These are phyloP conservation scores for Heimioporus punctisporus DNA, from an alignment of 1,284 basidiomycete genomes.

Conservation along the genomic window DNA sequence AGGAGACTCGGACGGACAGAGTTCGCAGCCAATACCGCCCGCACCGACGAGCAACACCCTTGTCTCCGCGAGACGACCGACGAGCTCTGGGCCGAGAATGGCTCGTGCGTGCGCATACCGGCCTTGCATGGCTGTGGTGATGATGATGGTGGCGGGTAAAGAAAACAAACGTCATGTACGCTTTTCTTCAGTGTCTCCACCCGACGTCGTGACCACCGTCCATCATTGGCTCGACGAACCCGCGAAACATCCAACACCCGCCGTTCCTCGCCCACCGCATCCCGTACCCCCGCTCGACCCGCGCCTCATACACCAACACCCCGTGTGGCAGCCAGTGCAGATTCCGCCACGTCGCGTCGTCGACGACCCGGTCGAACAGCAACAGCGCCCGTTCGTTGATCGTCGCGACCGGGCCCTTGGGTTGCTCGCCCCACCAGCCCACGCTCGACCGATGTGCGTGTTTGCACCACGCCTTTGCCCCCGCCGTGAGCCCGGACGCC, in stretches of 20 bases:
- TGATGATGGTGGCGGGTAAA: too few species aligned
- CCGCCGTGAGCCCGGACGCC: constrained; percentile 49
- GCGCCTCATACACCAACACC: constrained; percentile 57
- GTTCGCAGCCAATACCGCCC: constrained; percentile 97
- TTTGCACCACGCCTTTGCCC: constrained; percentile 63
- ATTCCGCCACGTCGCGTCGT: constrained; percentile 54
- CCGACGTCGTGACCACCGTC: constrained; percentile 59
- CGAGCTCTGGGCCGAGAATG: constrained; percentile 76
- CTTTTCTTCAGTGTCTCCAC: constrained; percentile 49
- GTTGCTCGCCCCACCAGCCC: constrained; percentile 58
- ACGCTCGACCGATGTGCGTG: constrained; percentile 52
- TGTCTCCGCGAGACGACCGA: constrained; percentile 58
- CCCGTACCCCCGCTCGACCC: constrained; percentile 59
- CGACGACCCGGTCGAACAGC: constrained; percentile 53
- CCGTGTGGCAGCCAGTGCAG: constrained; percentile 62
- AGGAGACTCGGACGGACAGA: constrained; percentile 79
- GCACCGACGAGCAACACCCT: constrained; percentile 93
- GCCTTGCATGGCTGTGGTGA: constrained; percentile 1
- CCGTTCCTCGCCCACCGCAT: constrained; percentile 62
- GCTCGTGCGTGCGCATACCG: constrained; percentile 59
- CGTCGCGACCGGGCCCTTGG: constrained; percentile 48
- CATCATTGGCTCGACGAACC: constrained; percentile 67
- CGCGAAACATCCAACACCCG: constrained; percentile 53
- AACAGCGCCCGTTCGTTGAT: constrained; percentile 52
- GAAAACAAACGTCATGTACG: too few species aligned